phyloP scores from a whole-genome alignment of 2,329 filamentous ascomycete genomes.

The Raffaelea deltoideospora region DNA sequence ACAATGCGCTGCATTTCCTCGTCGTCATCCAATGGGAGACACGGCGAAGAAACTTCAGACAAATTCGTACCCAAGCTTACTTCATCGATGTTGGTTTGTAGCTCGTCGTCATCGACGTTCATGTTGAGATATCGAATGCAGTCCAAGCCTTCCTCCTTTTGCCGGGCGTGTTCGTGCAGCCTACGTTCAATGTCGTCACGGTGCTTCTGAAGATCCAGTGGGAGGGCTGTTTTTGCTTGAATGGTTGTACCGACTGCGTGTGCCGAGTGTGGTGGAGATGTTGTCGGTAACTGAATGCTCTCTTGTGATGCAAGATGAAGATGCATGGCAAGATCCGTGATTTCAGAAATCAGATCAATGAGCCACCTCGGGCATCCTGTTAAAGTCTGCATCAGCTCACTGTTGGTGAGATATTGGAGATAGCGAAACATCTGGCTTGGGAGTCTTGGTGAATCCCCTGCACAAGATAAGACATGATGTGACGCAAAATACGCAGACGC shows the following conservation, averaged over 20 bases:
- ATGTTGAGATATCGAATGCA: too few species aligned
- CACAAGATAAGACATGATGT: conserved; percentile 9
- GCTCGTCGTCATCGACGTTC: background rate
- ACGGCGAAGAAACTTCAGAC: too few species aligned
- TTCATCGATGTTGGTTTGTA: too few species aligned
- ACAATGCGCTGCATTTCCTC: conserved; percentile 3
- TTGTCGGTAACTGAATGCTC: too few species aligned
- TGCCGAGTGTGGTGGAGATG: too few species aligned
- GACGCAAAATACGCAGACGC: conserved; percentile 12
- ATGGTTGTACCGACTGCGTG: too few species aligned
- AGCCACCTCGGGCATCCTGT: background rate
- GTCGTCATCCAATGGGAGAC: too few species aligned
- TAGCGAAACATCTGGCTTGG: background rate
- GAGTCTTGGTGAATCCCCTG: conserved; percentile 1
- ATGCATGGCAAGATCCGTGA: conserved; percentile 5
- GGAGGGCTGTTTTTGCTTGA: too few species aligned
- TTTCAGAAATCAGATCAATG: conserved; percentile 1
- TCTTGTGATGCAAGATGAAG: too few species aligned
- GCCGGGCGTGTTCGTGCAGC: conserved; percentile 4
- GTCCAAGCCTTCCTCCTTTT: too few species aligned
- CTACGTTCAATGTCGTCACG: conserved; percentile 5
- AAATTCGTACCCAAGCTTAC: too few species aligned
- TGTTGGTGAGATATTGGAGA: background rate
- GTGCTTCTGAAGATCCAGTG: background rate
- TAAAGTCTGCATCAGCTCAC: background rate